phyloP scores from a whole-genome alignment of 2,329 filamentous ascomycete genomes.

The Pseudofabraea citricarpa region DNA sequence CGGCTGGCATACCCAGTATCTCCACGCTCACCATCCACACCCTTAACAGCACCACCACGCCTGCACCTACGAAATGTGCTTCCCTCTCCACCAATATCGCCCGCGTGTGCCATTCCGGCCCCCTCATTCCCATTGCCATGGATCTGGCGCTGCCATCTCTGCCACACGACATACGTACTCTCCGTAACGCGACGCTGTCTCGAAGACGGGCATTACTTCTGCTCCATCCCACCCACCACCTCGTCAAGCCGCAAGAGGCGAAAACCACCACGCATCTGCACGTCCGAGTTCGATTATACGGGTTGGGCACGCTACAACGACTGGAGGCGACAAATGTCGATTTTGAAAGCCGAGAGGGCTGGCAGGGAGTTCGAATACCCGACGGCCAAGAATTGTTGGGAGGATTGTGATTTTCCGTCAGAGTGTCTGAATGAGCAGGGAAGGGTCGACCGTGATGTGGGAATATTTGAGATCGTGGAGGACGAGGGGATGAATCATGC shows the following conservation, averaged over 20 bases:
- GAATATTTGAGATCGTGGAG: background rate
- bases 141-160: slow-evolving; percentile 33
- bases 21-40: slow-evolving; percentile 4
- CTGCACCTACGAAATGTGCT: slow-evolving; percentile 16
- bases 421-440: slow-evolving; percentile 9
- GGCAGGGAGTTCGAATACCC: background rate
- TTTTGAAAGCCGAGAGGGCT: background rate
- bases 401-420: slow-evolving; percentile 16
- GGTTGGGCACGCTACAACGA: slow-evolving; percentile 12
- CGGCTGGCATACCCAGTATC: background rate
- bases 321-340: slow-evolving; percentile 10
- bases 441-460: background rate
- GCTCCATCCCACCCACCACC: slow-evolving; percentile 6
- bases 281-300: slow-evolving; percentile 15
- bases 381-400: slow-evolving; percentile 10
- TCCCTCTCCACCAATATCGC: slow-evolving; percentile 19
- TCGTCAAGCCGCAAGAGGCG: slow-evolving; percentile 3
- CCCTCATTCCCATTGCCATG: slow-evolving; percentile 24
- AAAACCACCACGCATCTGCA: slow-evolving; percentile 5
- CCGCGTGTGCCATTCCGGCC: slow-evolving; percentile 17
- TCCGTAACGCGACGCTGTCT: slow-evolving; percentile 32
- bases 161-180: slow-evolving; percentile 25
- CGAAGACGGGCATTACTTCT: slow-evolving; percentile 22
- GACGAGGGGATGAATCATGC: background rate
- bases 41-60: slow-evolving; percentile 7